Evolutionary conservation across 2,329 filamentous ascomycete species (phyloP).

Genomic region (Scytalidium lignicola): DNA sequence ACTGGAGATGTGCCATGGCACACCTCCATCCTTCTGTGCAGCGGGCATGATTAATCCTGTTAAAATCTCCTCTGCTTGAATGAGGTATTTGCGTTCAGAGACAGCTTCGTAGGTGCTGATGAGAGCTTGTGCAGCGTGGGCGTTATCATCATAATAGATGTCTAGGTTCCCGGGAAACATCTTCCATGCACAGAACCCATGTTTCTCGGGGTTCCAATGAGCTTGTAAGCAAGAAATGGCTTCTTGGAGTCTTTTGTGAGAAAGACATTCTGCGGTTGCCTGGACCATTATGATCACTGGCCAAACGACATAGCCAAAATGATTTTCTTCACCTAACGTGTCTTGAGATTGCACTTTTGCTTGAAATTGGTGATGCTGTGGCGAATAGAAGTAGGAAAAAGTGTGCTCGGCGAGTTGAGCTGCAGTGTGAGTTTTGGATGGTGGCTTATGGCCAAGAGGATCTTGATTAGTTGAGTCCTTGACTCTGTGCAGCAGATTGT

Average conservation of each 20-base stretch:
- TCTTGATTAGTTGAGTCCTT: neutral
- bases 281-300: slow-evolving; percentile 16
- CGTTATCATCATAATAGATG: slow-evolving; percentile 19
- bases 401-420: slow-evolving; percentile 2
- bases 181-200: slow-evolving; percentile 18
- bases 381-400: slow-evolving; percentile 10
- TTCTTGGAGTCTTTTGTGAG: neutral
- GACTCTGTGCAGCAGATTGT: neutral
- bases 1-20: slow-evolving; percentile 17
- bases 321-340: slow-evolving; percentile 6
- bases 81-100: slow-evolving; percentile 4
- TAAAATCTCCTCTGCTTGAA: slow-evolving; percentile 12
- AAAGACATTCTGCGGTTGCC: slow-evolving; percentile 10
- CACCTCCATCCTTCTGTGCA: slow-evolving; percentile 10
- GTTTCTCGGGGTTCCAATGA: slow-evolving; percentile 14
- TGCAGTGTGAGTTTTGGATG: neutral
- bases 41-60: slow-evolving; percentile 11
- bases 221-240: slow-evolving; percentile 7
- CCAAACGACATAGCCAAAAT: slow-evolving; percentile 18
- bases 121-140: slow-evolving; percentile 13
- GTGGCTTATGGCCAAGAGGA: neutral
- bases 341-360: slow-evolving; percentile 8
- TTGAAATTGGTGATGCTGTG: slow-evolving; percentile 8
- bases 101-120: slow-evolving; percentile 13
- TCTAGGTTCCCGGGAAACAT: slow-evolving; percentile 19